phyloP scores from a whole-genome alignment of 2,329 filamentous ascomycete genomes.

The Xenosphaeropsis pyriputrescens region DNA sequence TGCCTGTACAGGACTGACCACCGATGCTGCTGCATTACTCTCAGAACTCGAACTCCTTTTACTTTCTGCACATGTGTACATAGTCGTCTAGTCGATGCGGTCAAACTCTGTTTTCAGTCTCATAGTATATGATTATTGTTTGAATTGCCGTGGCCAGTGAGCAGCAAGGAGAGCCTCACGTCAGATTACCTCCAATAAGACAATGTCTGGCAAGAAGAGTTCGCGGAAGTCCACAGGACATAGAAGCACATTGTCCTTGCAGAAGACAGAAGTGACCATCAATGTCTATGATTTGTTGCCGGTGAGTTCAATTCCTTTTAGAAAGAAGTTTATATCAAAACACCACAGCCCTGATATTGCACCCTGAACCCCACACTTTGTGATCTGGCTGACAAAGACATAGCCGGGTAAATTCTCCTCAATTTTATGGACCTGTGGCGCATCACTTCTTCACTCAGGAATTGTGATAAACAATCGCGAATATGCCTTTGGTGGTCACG shows the following conservation, averaged over 20 bases:
- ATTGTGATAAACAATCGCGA: conserved; percentile 69
- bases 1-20: no score
- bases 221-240: conserved; percentile 8
- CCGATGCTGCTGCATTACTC: no score
- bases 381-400: not conserved
- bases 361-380: no score
- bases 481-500: conserved; percentile 77
- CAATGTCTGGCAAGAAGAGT: conserved; percentile 15
- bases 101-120: no score
- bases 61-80: no score
- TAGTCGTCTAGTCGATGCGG: no score
- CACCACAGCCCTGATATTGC: not conserved
- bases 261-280: conserved; percentile 61
- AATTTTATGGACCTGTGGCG: conserved; percentile 62
- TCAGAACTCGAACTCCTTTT: no score
- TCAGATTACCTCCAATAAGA: not conserved
- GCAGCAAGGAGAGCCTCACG: no score
- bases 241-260: conserved; percentile 41
- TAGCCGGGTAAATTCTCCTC: conserved; percentile 64
- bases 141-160: no score
- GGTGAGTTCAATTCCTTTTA: conserved; percentile 24
- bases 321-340: not conserved
- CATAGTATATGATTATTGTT: no score
- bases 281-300: conserved; percentile 68
- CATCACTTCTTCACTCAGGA: conserved; percentile 67